Base-by-base conservation (phyloP, 2,329 filamentous ascomycete species). In the Colletotrichum salicis region DNA sequence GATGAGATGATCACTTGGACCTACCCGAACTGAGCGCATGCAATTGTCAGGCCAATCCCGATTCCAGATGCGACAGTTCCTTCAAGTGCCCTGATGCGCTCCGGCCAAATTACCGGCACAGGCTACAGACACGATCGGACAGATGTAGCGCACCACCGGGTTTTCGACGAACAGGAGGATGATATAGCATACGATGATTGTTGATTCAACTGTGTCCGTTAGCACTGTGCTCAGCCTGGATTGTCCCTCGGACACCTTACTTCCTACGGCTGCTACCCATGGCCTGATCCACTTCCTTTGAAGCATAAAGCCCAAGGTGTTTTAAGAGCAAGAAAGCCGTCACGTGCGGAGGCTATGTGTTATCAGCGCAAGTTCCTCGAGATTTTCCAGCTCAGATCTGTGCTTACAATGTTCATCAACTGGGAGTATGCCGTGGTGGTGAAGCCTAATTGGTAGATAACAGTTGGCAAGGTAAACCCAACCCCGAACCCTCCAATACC, bases 371-470 rank as follows among this genome's bases (percentile, higher is more conserved):
- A 48, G 8, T 10, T 8, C 19, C 19, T 48, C 13, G 13, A 41
- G 2, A 48, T 10, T 1, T 8, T 7, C 19, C 1, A 11, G 41
- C n/a, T 22, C 7, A 11, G n/a, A 8, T 0, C 4, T 1, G 15
- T 8, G 3, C 41, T 11, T 5, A 48, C 41, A 48, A 48, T 48
- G 3, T 48, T 48, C 41, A 48, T 48, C 41, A 48, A 48, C 41
- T 48, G 41, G n/a, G 41, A 48, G 1, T 48, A 48, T 4, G 41
- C 41, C 8, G 41, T 48, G n/a, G 19, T 48, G 0, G 41, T 48
- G 8, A 48, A 48, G 7, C 41, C 41, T 1, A 48, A 19, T 8
- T 48, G 41, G 19, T 48, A 48, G 7, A 48, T 48, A 8, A 48
- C 41, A 22, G 41, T 48, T 8, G 41, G 41, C 19, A 48, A 48